Evolutionary conservation across 345 rosid species (phyloP).

Genomic region (Hibiscus tridactylites): DNA sequence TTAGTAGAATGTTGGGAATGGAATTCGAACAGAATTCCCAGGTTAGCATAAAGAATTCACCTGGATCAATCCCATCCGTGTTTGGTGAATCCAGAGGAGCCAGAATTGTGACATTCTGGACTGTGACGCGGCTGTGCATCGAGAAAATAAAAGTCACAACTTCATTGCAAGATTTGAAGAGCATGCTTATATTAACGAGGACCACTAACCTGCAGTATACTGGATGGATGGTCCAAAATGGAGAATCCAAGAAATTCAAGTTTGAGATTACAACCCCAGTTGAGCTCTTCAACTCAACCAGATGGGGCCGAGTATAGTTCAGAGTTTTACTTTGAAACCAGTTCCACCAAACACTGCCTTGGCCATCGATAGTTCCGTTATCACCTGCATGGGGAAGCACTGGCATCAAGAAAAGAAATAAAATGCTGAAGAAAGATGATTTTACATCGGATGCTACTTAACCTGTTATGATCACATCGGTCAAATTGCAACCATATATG

Average conservation of each 20-base stretch:
- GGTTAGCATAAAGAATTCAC: constrained; percentile 30
- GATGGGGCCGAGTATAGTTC: constrained; percentile 87
- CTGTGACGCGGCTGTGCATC: constrained; percentile 70
- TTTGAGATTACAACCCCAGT: constrained; percentile 73
- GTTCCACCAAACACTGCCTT: constrained; percentile 91
- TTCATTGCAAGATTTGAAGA: constrained; percentile 14
- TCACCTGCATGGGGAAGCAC: constrained; percentile 46
- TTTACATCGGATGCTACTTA: constrained; percentile 13
- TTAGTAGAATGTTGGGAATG: not conserved
- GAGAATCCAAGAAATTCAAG: constrained; percentile 80
- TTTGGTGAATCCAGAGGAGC: constrained; percentile 97
- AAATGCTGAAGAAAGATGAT: not conserved
- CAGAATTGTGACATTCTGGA: constrained; percentile 77
- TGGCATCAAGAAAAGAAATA: constrained; percentile 13
- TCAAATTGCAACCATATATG: constrained; percentile 76
- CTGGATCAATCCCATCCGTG: constrained; percentile 96
- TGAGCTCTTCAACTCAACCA: constrained; percentile 88
- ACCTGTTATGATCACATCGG: constrained; percentile 94
- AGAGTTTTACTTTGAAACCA: constrained; percentile 61
- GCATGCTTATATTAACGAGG: not conserved
- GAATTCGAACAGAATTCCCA: not conserved
- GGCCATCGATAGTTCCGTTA: constrained; percentile 92
- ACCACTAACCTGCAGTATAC: constrained; percentile 86
- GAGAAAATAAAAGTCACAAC: constrained; percentile 34
- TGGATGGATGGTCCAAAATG: constrained; percentile 97